Evolutionary conservation across 1,139 yeast genomes (phyloP).

Genomic region (Blastobotrys ciferrii): DNA sequence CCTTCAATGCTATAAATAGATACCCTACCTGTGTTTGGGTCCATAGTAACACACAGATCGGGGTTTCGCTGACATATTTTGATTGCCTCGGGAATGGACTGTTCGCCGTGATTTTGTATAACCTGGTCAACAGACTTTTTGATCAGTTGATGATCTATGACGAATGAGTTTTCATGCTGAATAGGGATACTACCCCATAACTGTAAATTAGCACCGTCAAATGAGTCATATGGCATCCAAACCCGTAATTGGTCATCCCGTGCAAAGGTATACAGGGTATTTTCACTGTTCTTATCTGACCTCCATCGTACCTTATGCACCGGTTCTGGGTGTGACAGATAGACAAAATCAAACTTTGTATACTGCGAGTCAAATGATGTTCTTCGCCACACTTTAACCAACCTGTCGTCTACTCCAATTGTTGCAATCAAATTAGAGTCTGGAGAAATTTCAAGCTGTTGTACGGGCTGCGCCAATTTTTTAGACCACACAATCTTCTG

Average conservation of each 20-base stretch:
- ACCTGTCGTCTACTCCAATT: constrained; percentile 57
- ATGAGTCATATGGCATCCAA: constrained; percentile 66
- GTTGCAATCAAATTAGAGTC: constrained; percentile 68
- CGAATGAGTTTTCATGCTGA: constrained; percentile 42
- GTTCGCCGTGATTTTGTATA: constrained; percentile 22
- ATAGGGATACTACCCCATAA: constrained; percentile 50
- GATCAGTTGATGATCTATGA: constrained; percentile 59
- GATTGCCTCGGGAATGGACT: constrained; percentile 24
- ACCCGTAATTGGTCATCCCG: constrained; percentile 57
- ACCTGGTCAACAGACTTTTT: constrained; percentile 41
- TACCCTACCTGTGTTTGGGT: constrained; percentile 39
- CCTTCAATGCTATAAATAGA: constrained; percentile 1
- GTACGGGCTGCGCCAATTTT: constrained; percentile 50
- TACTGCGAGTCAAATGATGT: constrained; percentile 64
- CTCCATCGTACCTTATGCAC: constrained; percentile 45
- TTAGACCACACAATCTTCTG: constrained; percentile 22
- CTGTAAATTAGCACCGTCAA: constrained; percentile 45
- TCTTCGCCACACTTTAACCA: constrained; percentile 79
- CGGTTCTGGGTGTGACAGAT: constrained; percentile 61
- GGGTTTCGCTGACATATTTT: constrained; percentile 13
- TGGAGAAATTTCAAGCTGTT: constrained; percentile 54
- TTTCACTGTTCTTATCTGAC: constrained; percentile 20
- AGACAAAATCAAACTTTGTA: constrained; percentile 67
- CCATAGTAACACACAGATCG: constrained; percentile 14
- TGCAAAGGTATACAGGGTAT: constrained; percentile 60